These are phyloP conservation scores for Ustilago trichophora DNA, from an alignment of 1,284 basidiomycete species.

Conservation along the genomic window DNA sequence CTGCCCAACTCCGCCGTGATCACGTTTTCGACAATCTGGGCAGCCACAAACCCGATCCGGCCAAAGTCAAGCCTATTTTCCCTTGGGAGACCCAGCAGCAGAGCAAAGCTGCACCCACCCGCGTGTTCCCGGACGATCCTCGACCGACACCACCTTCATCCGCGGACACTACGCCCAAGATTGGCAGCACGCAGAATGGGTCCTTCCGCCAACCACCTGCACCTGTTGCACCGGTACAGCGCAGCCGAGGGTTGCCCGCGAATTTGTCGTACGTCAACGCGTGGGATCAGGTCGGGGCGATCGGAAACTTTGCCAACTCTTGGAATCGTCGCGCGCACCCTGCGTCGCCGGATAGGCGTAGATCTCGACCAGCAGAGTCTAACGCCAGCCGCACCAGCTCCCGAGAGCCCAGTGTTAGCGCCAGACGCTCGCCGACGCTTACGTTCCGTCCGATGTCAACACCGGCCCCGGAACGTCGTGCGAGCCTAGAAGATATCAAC, in stretches of 20 bases:
- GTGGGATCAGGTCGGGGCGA: slow-evolving; percentile 51
- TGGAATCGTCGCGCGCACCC: slow-evolving; percentile 23
- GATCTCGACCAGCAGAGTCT: background rate
- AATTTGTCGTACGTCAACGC: slow-evolving; percentile 52
- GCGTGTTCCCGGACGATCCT: slow-evolving; percentile 58
- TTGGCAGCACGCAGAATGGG: background rate
- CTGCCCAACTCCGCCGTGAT: slow-evolving; percentile 74
- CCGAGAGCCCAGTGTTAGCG: background rate
- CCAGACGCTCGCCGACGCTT: background rate
- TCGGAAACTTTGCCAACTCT: slow-evolving; percentile 35
- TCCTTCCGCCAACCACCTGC: no score
- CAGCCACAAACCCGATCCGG: slow-evolving; percentile 73
- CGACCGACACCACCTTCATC: slow-evolving; percentile 12
- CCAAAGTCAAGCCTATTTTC: slow-evolving; percentile 82
- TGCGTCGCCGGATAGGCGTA: slow-evolving; percentile 17
- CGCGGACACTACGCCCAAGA: slow-evolving; percentile 9
- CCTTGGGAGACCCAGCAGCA: slow-evolving; percentile 83
- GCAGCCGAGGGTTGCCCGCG: slow-evolving; percentile 18
- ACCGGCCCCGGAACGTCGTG: background rate
- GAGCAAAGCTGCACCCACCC: slow-evolving; percentile 8
- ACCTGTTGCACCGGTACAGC: slow-evolving; percentile 20
- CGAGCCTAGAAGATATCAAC: slow-evolving; percentile 12
- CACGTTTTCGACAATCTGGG: slow-evolving; percentile 69
- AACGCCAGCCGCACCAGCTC: background rate
- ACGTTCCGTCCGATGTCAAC: background rate